Conservation (phyloP, 2,329 filamentous ascomycete genomes). For the Daldinia sp. region DNA sequence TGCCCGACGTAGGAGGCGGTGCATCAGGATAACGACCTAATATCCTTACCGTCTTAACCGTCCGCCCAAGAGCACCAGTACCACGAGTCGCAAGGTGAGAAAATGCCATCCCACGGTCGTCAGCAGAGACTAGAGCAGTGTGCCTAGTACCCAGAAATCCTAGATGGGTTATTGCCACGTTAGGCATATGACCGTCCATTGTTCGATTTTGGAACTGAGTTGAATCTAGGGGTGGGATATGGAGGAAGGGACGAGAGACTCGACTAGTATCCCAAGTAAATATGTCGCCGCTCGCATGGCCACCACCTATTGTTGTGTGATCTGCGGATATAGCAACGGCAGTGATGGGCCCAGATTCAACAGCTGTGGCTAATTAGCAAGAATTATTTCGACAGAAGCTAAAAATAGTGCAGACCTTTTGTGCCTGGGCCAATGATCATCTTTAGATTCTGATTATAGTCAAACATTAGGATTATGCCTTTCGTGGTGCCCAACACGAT, state of each 20-base stretch:
- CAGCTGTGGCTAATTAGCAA: slow-evolving; percentile 67
- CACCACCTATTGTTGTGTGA: slow-evolving; percentile 89
- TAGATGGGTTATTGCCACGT: slow-evolving; percentile 85
- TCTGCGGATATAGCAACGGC: slow-evolving; percentile 92
- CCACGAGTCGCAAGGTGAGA: slow-evolving; percentile 95
- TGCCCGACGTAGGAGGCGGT: slow-evolving; percentile 68
- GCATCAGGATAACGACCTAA: slow-evolving; percentile 88
- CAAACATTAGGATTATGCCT: slow-evolving; percentile 93
- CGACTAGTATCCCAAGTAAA: slow-evolving; percentile 96
- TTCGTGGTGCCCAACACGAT: slow-evolving; percentile 95
- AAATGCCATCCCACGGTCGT: slow-evolving; percentile 97
- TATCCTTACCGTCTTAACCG: slow-evolving; percentile 90
- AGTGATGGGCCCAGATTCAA: slow-evolving; percentile 90
- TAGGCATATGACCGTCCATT: slow-evolving; percentile 84
- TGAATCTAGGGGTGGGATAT: slow-evolving; percentile 82
- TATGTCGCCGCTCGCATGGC: slow-evolving; percentile 89
- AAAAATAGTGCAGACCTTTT: slow-evolving; percentile 71
- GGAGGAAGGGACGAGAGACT: slow-evolving; percentile 87
- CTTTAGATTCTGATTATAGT: slow-evolving; percentile 96
- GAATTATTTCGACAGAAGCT: not conserved
- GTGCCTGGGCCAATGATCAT: slow-evolving; percentile 93
- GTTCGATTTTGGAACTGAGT: slow-evolving; percentile 72
- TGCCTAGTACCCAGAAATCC: slow-evolving; percentile 94
- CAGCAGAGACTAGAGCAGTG: slow-evolving; percentile 93
- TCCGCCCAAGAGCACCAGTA: slow-evolving; percentile 84